Evolutionary conservation across 2,329 filamentous ascomycete species (phyloP), one percentile per base, ranked within the genome.

Genomic region (Didymella segeticola): DNA sequence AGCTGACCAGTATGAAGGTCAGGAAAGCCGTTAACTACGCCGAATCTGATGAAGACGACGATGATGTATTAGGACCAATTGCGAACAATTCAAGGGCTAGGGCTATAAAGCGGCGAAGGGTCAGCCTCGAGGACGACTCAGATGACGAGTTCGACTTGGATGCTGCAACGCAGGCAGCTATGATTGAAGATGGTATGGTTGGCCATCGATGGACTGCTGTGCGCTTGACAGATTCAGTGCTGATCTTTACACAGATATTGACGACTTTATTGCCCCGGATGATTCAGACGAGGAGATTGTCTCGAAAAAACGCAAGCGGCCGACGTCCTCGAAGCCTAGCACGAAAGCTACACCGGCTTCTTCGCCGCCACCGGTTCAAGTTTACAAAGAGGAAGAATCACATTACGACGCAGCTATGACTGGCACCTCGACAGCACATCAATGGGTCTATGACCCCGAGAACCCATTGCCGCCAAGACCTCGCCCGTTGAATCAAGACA

Each of bases 201-300:
- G n/a, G 7, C 19, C 39, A 27, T 27, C 25, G 6, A 27, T 6
- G 25, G 25, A 11, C 25, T 27, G 6, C 11, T 27, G 25, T 27
- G 9, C 15, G 15, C 25, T 43, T 38, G 8, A n/a, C 5, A 12
- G 22, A 15, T 29, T 17, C 6, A 26, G 3, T 20, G 17, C 49
- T 53, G 11, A 45, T 19, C 15, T n/a, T 2, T 10, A 6, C 0
- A 30, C 82, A 76, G 90, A 95, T 47, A 86, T 96, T 78, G 91
- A 88, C 57, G 90, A 96, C 71, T 98, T 98, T 67, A 81, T 98
- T 20, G 92, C 89, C 4, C 86, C 89, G 0, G 93, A 97, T 66
- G 91, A 96, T 34, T 93, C 91, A 0, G 89, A 86, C 15, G 83
- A 85, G 69, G 81, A 57, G 61, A 79, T 64, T 71, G 74, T 81